Conservation (phyloP, 179 eudicot genomes). For the Camellia oleifera region DNA sequence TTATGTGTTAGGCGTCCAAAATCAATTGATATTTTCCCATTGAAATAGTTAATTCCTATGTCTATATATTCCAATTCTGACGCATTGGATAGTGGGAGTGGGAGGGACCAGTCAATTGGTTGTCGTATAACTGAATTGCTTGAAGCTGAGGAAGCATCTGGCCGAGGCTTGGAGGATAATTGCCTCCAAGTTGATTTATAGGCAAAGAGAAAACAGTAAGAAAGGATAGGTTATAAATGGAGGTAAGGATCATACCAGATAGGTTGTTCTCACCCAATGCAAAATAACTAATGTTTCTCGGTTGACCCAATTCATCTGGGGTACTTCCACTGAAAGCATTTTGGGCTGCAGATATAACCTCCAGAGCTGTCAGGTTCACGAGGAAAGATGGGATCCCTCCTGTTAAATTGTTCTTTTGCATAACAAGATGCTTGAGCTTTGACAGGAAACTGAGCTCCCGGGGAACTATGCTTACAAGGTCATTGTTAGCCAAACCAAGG, state of each 20-base stretch:
- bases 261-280: slow-evolving; percentile 14
- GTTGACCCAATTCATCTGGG: background rate
- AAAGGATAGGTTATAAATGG: slow-evolving; percentile 22
- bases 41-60: slow-evolving; percentile 7
- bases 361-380: background rate
- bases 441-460: slow-evolving; percentile 16
- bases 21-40: slow-evolving; percentile 1
- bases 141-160: slow-evolving; percentile 6
- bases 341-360: background rate
- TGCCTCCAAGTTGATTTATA: slow-evolving; percentile 18
- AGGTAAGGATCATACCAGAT: slow-evolving; percentile 20
- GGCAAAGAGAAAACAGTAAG: slow-evolving; percentile 1
- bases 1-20: slow-evolving; percentile 1
- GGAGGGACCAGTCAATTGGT: slow-evolving; percentile 19
- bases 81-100: slow-evolving; percentile 12
- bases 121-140: background rate
- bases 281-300: background rate
- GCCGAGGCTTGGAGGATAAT: slow-evolving; percentile 22
- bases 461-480: slow-evolving; percentile 19
- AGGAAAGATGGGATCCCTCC: slow-evolving; percentile 8
- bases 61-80: background rate
- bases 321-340: background rate
- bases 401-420: background rate
- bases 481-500: background rate
- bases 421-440: background rate